Base-by-base conservation (phyloP, 306 rosid species). In the Cicer yamashitae region DNA sequence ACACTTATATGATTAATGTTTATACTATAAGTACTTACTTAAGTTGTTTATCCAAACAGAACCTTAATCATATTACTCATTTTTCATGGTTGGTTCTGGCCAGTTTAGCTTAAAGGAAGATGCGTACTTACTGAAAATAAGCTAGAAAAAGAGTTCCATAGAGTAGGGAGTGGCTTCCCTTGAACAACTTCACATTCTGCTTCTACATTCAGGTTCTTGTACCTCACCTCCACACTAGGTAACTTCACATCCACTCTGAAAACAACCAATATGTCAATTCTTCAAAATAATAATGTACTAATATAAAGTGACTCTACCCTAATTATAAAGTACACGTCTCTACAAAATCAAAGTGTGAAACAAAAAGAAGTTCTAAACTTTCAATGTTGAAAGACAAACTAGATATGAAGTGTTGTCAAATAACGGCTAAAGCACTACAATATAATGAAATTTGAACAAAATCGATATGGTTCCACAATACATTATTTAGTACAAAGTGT, bases 121-220 rank as follows among this genome's bases (percentile, higher is more conserved):
- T 68, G 77, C 71, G 73, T 56, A 76, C 90, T 84, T 72, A 87
- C 90, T 44, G 88, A 84, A 30, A 87, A 61, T 41, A 52, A 60
- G 84, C 74, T 82, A 74, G 78, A 50, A 66, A 81, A 15, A 51
- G 90, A 72, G 83, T 87, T 87, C 90, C 88, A 87, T 67, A 87
- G 67, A 45, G 90, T 87, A 56, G 90, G 90, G 11, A 87, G 88
- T 68, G 90, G 81, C 86, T 87, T 87, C 58, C 90, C 90, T 82
- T 79, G 81, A 72, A 87, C 90, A 81, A 87, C 81, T 70, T 87
- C 88, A 61, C 83, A 87, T 66, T 87, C 87, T 50, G 83, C 90
- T 67, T 77, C 83, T 66, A 87, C 88, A 64, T 13, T 18, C 61
- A 87, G 69, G 78, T 84, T 84, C 83, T 84, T 79, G 81, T 81